Base-by-base conservation (phyloP, 257 asterid genomes). In the Buddleja alternifolia region DNA sequence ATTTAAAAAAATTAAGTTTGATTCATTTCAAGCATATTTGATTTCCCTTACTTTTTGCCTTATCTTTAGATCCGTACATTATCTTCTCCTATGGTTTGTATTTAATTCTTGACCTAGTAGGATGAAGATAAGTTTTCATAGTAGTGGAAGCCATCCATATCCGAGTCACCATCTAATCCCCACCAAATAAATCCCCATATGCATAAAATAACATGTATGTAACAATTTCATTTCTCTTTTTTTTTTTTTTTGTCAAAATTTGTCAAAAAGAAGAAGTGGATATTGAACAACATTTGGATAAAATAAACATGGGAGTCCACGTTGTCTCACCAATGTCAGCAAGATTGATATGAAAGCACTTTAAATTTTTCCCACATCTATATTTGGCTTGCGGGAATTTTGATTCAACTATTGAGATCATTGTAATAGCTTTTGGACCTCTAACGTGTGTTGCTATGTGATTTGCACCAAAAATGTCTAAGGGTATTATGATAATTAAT, bases 11-110 rank as follows among this genome's bases (percentile, higher is more conserved):
- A 12, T 7, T 6, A 10, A 16, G 60, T 52, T 34, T 74, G 75
- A 77, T 73, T 59, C n/a, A 63, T 53, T 55, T 74, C 50, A 60
- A 47, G 20, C 50, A 63, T 8, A 4, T 1, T 39, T 71, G 57
- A 60, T 71, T 74, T 63, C 67, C 37, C 12, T 11, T 32, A 25
- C 64, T 74, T 76, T 60, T 67, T 39, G 75, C 85, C 88, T 84
- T 89, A 86, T 89, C 92, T 71, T 48, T 24, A 73, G 80, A 73
- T 73, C 83, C 90, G 80, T n/a, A 72, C 74, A 76, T 87, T 85
- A 87, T 87, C 90, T 77, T 54, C 37, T 72, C 41, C 11, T 46
- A 65, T 75, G 86, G 80, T 75, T 74, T 75, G 73, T 72, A 84
- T 80, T 80, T 80, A 81, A 69, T 75, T 70, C 16, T 75, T 76